Evolutionary conservation across 2,329 filamentous ascomycete species (phyloP).

Genomic region (Nakataea oryzae): DNA sequence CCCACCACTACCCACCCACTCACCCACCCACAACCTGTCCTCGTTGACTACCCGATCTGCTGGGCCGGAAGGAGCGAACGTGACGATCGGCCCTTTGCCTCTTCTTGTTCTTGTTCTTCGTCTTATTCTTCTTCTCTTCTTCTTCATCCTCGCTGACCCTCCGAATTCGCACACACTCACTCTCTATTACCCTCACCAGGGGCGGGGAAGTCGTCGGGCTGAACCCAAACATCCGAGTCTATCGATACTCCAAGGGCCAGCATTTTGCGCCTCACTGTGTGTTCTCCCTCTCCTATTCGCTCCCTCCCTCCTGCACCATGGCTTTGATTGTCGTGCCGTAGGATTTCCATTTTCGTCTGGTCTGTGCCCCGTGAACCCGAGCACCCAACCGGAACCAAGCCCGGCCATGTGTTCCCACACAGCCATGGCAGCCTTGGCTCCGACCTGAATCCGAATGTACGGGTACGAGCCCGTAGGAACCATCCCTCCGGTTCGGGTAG

Average conservation of each 20-base stretch:
- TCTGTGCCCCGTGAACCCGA: neutral
- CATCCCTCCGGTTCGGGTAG: too few species aligned
- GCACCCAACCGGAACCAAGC: neutral
- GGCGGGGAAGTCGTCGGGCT: slow-evolving; percentile 75
- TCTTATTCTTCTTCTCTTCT: neutral
- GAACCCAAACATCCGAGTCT: slow-evolving; percentile 81
- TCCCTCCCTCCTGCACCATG: slow-evolving; percentile 1
- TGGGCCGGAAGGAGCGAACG: neutral
- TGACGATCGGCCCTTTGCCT: neutral
- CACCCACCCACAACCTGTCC: slow-evolving; percentile 6
- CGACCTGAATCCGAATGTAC: too few species aligned
- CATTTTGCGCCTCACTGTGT: slow-evolving; percentile 90
- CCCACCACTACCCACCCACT: too few species aligned
- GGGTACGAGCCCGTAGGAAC: too few species aligned
- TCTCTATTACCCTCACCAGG: slow-evolving; percentile 34
- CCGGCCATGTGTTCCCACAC: neutral
- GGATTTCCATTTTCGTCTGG: neutral
- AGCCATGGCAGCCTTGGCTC: neutral
- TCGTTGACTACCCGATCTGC: neutral
- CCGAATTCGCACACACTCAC: too few species aligned
- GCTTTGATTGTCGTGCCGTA: neutral
- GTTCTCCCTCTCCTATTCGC: slow-evolving; percentile 21
- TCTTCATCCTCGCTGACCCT: too few species aligned
- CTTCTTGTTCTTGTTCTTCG: neutral
- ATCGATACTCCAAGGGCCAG: slow-evolving; percentile 75